Evolutionary conservation across 495 filamentous ascomycete genomes (phyloP).

Genomic region (Daldinia bambusicola): DNA sequence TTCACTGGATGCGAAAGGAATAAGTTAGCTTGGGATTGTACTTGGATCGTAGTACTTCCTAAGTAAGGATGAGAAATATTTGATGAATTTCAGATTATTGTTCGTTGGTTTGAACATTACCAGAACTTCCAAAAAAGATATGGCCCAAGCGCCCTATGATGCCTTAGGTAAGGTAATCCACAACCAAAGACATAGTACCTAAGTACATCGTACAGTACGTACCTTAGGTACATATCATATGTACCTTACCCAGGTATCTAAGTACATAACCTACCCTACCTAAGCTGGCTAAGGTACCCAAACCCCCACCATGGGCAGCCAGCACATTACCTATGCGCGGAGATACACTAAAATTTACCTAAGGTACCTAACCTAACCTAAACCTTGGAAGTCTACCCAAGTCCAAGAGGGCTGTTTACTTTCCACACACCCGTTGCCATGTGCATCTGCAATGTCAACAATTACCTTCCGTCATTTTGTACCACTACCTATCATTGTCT

Average conservation of each 20-base stretch:
- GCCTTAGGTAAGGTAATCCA: slow-evolving; percentile 1
- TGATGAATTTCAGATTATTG: slow-evolving; percentile 10
- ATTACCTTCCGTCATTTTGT: slow-evolving; percentile 26
- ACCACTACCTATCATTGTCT: slow-evolving; percentile 19
- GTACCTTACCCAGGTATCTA: background rate
- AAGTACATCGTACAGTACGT: no score
- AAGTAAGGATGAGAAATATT: slow-evolving; percentile 7
- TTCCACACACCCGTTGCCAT: slow-evolving; percentile 35
- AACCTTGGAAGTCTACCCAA: slow-evolving; percentile 19
- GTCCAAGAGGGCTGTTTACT: slow-evolving; percentile 34
- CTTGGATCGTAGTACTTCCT: slow-evolving; percentile 1
- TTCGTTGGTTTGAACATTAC: slow-evolving; percentile 6
- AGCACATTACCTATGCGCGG: background rate
- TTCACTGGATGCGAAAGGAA: slow-evolving; percentile 22
- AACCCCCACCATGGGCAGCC: background rate
- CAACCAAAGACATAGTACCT: no score
- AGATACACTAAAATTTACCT: no score
- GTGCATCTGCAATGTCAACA: slow-evolving; percentile 42
- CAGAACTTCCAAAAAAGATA: no score
- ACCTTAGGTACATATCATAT: no score
- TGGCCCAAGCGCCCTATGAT: slow-evolving; percentile 7
- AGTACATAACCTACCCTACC: background rate
- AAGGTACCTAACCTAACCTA: no score
- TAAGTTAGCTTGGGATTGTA: slow-evolving; percentile 9
- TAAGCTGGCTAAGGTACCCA: background rate